phyloP scores from a whole-genome alignment of 495 filamentous ascomycete species.

The Neurospora terricola region DNA sequence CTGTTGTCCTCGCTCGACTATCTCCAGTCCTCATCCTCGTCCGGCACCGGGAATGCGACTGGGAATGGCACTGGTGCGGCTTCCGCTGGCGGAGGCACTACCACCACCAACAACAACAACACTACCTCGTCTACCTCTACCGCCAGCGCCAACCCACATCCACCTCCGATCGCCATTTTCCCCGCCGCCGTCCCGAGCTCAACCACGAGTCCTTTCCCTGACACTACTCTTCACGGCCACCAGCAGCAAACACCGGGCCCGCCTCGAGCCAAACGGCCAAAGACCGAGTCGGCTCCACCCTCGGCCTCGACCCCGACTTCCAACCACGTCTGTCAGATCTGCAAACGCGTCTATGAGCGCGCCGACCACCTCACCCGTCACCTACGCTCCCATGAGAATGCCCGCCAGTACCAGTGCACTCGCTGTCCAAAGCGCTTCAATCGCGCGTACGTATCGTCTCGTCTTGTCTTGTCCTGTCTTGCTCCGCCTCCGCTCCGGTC shows the following conservation, averaged over 20 bases:
- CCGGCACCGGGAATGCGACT: neutral
- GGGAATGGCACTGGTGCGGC: neutral
- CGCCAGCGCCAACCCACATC: neutral
- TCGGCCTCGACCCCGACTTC: neutral
- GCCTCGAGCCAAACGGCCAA: conserved; percentile 4
- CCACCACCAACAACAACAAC: neutral
- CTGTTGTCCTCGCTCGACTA: neutral
- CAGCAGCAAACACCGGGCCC: neutral
- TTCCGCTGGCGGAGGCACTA: neutral
- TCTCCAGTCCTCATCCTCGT: neutral
- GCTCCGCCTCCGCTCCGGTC: neutral
- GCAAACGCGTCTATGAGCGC: conserved; percentile 14
- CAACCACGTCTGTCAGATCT: conserved; percentile 14
- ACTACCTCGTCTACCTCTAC: neutral
- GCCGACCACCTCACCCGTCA: conserved; percentile 18
- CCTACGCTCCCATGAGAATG: conserved; percentile 18
- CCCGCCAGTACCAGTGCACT: conserved; percentile 15
- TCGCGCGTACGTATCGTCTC: conserved; percentile 10
- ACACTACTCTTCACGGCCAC: neutral
- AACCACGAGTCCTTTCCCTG: neutral
- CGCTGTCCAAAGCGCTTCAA: conserved; percentile 17
- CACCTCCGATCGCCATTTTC: neutral
- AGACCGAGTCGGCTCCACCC: conserved; percentile 1
- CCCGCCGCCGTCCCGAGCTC: neutral
- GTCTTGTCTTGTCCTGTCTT: neutral